Evolutionary conservation across 331 rosid genomes (phyloP), one percentile per base, ranked within the genome.

Genomic region (Ulmus americana): DNA sequence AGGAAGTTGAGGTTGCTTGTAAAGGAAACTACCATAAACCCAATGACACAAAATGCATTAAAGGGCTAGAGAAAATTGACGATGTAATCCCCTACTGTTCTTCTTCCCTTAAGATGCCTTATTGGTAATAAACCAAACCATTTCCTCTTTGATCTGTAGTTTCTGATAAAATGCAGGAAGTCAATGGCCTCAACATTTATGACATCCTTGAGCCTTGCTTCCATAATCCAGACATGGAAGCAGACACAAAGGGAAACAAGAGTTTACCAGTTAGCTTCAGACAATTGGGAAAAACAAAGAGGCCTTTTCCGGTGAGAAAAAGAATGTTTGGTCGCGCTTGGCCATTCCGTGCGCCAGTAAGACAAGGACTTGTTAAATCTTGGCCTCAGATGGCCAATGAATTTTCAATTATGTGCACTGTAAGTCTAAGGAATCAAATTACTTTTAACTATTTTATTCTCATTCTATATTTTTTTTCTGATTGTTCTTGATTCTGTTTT

Each of bases 261-360:
- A 64, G 18, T 3, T 63, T 69, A 35, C 83, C 83, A 5, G 0
- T 43, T 0, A 81, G 85, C 69, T 81, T 81, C 44, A 59, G 61
- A 48, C 78, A 69, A 58, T 49, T 82, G 10, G 86, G 84, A 13
- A 15, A 41, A 6, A 64, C 79, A 0, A 59, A 78, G 65, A 77
- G 64, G 72, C 68, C 70, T 6, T 61, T 82, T 9, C 70, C 61
- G 0, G 73, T 82, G 8, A 75, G 81, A 50, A 72, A 75, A 51
- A 63, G 86, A 47, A 75, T 75, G 73, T 75, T 78, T 6, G 83
- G 83, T 0, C 76, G 81, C 0, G 80, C 85, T 45, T 81, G 85
- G 85, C 85, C 82, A 14, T 71, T 67, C 11, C 6, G 71, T 39
- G 80, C 78, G 0, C 75, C 83, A 0, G 81, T 68, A 7, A 59